Base-by-base conservation (phyloP, 345 rosid species). In the Abelmoschus esculentus region DNA sequence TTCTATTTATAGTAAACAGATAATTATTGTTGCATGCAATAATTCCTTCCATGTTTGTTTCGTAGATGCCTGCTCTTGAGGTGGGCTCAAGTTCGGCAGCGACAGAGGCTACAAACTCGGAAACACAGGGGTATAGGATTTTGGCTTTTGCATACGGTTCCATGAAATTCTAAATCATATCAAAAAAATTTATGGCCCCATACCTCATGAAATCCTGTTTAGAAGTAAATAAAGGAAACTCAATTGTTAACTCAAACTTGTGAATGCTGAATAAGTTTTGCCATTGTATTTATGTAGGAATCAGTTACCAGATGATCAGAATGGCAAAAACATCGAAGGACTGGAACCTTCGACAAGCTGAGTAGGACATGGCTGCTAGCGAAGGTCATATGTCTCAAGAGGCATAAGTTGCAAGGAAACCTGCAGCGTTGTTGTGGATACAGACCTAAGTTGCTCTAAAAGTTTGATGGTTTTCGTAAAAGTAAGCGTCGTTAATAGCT, bases 61-160 rank as follows among this genome's bases (percentile, higher is more conserved):
- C 11, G 9, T 67, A 60, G 75, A 38, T 40, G 28, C 63, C 58
- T 44, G 61, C 26, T 26, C 32, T 29, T 17, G 15, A 5, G 63
- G 3, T 29, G 59, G 22, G 28, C 18, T 47, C 28, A 17, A 40
- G 47, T 64, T 59, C 38, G 49, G 47, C 67, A 11, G 28, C 15
- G 7, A 59, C 54, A 67, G 70, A 19, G n/a, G 7, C 57, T 18
- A 49, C 4, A 32, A 58, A 15, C 60, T 57, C 47, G 0, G 40
- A 29, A 66, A 8, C 28, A 53, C 55, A 71, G 29, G 60, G 75
- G 75, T 67, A 71, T 62, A 13, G 3, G 28, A 64, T 38, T 53
- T 53, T 53, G 28, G 22, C 57, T 53, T 53, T 53, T 53, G 12
- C 57, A 53, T 17, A 53, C 18, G 28, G 57, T 53, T 53, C 58